Evolutionary conservation across 78 protist genomes (phyloP).

Genomic region (Acrasis kona): DNA sequence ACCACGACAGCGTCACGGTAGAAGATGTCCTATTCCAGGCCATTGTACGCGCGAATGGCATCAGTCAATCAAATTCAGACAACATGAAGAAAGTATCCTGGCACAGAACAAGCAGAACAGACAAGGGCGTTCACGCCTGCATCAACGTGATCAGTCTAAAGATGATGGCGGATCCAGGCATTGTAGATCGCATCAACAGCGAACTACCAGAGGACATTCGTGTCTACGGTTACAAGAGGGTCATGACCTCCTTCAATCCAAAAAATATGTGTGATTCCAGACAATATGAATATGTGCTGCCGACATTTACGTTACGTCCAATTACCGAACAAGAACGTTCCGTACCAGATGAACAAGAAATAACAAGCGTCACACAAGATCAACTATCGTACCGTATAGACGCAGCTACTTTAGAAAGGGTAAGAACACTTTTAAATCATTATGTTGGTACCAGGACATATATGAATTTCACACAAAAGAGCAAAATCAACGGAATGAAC

Average conservation of each 20-base stretch:
- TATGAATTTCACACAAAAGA: no score
- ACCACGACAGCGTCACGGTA: no score
- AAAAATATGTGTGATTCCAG: neutral
- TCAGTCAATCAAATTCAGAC: neutral
- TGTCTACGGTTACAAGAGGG: neutral
- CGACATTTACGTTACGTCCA: neutral
- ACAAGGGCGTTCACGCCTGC: constrained; percentile 23
- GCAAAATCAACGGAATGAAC: no score
- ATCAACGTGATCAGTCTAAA: constrained; percentile 13
- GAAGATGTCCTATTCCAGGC: no score
- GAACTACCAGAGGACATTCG: constrained; percentile 3
- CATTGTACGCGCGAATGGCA: no score
- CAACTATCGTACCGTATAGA: neutral
- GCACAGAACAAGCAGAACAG: constrained; percentile 20
- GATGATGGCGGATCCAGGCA: neutral
- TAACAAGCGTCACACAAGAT: no score
- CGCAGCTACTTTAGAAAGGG: neutral
- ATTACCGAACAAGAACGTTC: no score
- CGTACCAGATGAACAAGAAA: neutral
- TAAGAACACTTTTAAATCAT: neutral
- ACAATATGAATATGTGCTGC: neutral
- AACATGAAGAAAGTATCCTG: constrained; percentile 4
- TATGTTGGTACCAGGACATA: no score
- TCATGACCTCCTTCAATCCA: neutral
- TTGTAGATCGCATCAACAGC: neutral